Evolutionary conservation across 495 filamentous ascomycete genomes (phyloP).

Genomic region (Parathielavia hyrcaniae): DNA sequence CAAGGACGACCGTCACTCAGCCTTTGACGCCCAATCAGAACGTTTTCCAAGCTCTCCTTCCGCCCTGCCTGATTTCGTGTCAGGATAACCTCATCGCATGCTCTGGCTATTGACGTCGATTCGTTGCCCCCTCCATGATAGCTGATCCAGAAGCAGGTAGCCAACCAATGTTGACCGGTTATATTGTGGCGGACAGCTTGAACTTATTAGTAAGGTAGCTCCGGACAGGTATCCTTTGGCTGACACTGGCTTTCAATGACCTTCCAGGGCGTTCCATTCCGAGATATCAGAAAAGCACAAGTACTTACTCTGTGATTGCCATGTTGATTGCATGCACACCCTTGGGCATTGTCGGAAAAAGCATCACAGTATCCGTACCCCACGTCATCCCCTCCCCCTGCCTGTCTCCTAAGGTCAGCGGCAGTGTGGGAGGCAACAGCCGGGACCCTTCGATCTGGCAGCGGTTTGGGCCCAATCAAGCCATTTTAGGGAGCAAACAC

Average conservation of each 20-base stretch:
- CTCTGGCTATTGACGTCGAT: not conserved
- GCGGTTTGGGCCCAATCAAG: constrained; percentile 15
- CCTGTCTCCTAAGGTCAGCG: not conserved
- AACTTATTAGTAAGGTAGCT: not conserved
- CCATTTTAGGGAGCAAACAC: constrained; percentile 2
- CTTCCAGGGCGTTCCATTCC: constrained; percentile 15
- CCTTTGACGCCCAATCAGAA: not conserved
- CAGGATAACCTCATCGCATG: not conserved
- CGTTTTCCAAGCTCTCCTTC: not conserved
- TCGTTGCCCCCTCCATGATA: not conserved
- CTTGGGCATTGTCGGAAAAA: not conserved
- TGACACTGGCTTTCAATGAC: constrained; percentile 2
- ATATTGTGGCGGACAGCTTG: too few species aligned
- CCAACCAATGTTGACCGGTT: not conserved
- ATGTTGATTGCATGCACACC: not conserved
- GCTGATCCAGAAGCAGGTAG: not conserved
- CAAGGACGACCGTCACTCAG: not conserved
- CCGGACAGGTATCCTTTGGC: not conserved
- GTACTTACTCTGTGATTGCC: not conserved
- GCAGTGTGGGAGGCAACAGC: constrained; percentile 1
- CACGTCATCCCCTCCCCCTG: constrained; percentile 6
- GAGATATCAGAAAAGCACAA: not conserved
- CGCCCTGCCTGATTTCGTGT: not conserved
- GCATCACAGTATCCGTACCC: not conserved
- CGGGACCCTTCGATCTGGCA: constrained; percentile 1